Conservation (phyloP, 2,329 filamentous ascomycete species). For the Aspergillus persii region DNA sequence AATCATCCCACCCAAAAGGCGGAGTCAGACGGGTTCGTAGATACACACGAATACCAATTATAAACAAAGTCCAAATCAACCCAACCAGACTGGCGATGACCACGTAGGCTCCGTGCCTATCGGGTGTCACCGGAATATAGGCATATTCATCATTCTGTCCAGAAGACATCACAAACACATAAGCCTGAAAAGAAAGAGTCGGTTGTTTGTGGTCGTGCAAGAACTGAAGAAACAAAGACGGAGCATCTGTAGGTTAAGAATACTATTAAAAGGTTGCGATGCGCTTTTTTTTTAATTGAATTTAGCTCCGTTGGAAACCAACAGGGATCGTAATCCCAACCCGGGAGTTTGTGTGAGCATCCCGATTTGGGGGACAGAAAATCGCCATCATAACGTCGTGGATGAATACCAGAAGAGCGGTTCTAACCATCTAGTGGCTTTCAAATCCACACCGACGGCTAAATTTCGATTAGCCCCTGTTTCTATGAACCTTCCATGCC, state of each 20-base stretch:
- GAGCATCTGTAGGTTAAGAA: background rate
- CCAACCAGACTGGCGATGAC: background rate
- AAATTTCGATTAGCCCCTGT: background rate
- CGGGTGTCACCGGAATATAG: background rate
- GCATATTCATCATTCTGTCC: background rate
- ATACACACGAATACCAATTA: background rate
- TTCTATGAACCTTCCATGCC: background rate
- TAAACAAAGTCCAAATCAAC: background rate
- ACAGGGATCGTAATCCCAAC: background rate
- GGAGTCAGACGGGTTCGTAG: background rate
- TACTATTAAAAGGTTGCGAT: background rate
- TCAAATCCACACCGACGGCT: background rate
- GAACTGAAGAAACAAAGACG: background rate
- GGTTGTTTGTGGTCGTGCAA: background rate
- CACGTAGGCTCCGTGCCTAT: background rate
- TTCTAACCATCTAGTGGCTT: background rate
- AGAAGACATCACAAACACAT: background rate
- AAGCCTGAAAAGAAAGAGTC: background rate
- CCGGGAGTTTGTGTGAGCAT: background rate
- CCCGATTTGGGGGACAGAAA: background rate
- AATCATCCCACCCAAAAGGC: background rate
- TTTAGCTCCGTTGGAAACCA: background rate
- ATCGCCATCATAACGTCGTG: background rate
- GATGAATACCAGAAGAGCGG: background rate
- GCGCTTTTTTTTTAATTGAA: background rate